Base-by-base conservation (phyloP, 306 rosid species). In the Medicago ruthenica region DNA sequence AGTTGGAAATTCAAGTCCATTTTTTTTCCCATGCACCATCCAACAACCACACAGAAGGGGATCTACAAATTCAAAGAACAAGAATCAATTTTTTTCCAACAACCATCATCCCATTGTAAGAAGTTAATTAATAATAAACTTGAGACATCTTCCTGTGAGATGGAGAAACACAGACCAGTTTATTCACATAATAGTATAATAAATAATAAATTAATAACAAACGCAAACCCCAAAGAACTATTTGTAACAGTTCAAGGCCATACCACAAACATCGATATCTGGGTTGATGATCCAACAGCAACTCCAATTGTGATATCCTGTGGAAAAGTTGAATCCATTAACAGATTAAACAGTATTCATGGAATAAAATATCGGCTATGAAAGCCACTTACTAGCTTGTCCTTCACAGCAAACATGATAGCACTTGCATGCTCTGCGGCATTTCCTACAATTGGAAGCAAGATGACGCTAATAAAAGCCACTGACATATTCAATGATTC, bases 1-100 rank as follows among this genome's bases (percentile, higher is more conserved):
- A 93, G 98, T 79, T 93, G 91, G 79, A 93, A 93, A 84, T 93
- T 93, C 82, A 93, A 89, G 88, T 93, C 97, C 98, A 93, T 93
- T 63, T 80, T 87, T 79, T 48, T 58, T 63, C 98, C 97, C 97
- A 93, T 93, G 86, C 88, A 87, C 98, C 98, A 93, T 77, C 98
- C 98, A 67, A 93, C 81, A 61, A 93, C 96, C 27, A 93, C 98
- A 31, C 97, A 93, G 86, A 93, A 93, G n/a, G 98, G 98, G 67
- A 93, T 89, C 88, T 85, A 76, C 74, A 85, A 67, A 71, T 22
- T 66, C 67, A 83, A 82, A 81, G 62, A 67, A 79, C n/a, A 81
- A 14, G 20, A 71, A 79, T 53, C 79, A 71, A 57, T 41, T 37
- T 16, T 42, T 40, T 70, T 60, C 21, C 37, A 20, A 22, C 53